phyloP scores from a whole-genome alignment of 1,284 basidiomycete genomes.

The Malassezia dermatis region DNA sequence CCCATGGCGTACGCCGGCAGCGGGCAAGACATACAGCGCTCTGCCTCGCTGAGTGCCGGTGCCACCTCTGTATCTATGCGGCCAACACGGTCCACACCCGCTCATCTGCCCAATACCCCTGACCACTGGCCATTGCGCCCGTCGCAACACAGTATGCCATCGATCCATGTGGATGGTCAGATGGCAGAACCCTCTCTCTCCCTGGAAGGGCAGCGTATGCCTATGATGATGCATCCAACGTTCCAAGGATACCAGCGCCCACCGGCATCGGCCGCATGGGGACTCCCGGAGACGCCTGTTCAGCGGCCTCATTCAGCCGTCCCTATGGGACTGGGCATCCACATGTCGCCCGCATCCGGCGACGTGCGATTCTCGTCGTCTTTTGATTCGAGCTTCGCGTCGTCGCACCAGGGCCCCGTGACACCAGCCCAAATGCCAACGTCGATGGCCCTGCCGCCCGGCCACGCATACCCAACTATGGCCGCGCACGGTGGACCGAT shows the following conservation, averaged over 20 bases:
- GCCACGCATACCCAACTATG: conserved; percentile 2
- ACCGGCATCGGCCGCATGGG: not conserved
- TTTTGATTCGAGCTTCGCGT: conserved; percentile 12
- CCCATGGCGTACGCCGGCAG: not conserved
- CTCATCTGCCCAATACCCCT: conserved; percentile 7
- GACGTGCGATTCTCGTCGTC: conserved; percentile 13
- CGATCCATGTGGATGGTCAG: not conserved
- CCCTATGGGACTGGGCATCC: conserved; percentile 2
- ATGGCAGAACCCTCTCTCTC: not conserved
- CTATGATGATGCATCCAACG: not conserved
- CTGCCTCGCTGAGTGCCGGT: not conserved
- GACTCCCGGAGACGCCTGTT: conserved; percentile 10
- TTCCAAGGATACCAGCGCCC: not conserved
- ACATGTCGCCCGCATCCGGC: not conserved
- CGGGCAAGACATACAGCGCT: not conserved
- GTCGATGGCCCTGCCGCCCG: not conserved
- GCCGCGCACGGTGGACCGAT: not conserved
- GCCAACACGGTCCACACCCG: conserved; percentile 6
- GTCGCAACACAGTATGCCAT: not conserved
- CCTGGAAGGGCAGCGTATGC: not conserved
- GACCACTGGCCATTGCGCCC: conserved; percentile 3
- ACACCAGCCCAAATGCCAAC: conserved; percentile 1
- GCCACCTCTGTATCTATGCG: conserved; percentile 3
- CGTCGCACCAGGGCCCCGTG: conserved; percentile 9
- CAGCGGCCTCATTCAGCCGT: not conserved